Conservation (phyloP, 2,329 filamentous ascomycete species). For the Pseudocercospora musae region DNA sequence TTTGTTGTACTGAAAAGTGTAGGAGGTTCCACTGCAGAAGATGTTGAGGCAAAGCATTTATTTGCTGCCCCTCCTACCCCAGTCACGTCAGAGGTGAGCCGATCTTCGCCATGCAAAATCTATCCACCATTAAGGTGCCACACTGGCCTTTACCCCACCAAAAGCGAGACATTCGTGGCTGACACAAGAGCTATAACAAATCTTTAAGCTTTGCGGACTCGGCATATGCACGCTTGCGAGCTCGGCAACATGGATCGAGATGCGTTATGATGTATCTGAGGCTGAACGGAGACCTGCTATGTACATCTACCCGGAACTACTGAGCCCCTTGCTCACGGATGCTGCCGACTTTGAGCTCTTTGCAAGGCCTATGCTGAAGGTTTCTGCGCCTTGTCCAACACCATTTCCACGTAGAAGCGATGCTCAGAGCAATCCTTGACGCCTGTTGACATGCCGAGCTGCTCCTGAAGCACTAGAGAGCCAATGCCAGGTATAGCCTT, state of each 20-base stretch:
- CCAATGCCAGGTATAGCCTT: constrained; percentile 42
- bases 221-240: neutral
- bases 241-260: neutral
- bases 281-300: no score
- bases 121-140: neutral
- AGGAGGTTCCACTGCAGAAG: neutral
- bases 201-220: neutral
- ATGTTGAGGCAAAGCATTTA: neutral
- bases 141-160: neutral
- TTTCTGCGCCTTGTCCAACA: neutral
- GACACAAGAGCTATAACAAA: neutral
- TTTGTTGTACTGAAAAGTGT: neutral
- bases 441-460: constrained; percentile 40
- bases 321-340: no score
- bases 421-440: constrained; percentile 29
- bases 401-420: neutral
- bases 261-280: neutral
- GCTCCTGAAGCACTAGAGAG: constrained; percentile 39
- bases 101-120: neutral
- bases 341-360: neutral
- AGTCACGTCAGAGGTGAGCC: neutral
- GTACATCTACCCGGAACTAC: neutral
- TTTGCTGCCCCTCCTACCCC: neutral
- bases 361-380: neutral
- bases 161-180: neutral